phyloP scores from a whole-genome alignment of 331 rosid genomes.

The Saraca asoca region DNA sequence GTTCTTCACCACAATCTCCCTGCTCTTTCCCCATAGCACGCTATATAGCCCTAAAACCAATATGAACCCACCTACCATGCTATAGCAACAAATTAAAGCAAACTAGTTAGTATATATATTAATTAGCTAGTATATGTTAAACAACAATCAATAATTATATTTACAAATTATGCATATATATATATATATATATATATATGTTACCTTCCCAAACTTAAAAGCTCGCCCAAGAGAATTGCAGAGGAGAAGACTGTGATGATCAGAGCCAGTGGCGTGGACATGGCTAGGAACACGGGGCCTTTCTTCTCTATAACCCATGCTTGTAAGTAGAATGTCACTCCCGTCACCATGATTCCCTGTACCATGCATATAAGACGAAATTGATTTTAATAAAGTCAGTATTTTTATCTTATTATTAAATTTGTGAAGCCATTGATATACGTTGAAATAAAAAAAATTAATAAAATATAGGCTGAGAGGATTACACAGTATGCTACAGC shows the following conservation, averaged over 20 bases:
- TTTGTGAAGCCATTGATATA: too few relatives aligned
- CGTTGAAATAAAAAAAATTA: too few relatives aligned
- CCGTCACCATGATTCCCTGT: slow-evolving; percentile 71
- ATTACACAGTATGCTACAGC: slow-evolving; percentile 70
- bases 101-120: neutral
- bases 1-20: slow-evolving; percentile 46
- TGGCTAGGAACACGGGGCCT: slow-evolving; percentile 81
- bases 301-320: slow-evolving; percentile 78
- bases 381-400: neutral
- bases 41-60: slow-evolving; percentile 68
- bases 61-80: slow-evolving; percentile 58
- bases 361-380: neutral
- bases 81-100: slow-evolving; percentile 28
- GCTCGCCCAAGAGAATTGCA: slow-evolving; percentile 59
- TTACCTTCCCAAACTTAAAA: slow-evolving; percentile 72
- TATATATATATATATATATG: too few relatives aligned
- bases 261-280: slow-evolving; percentile 70
- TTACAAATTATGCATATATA: too few relatives aligned
- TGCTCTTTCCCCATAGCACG: slow-evolving; percentile 71
- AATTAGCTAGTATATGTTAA: too few relatives aligned
- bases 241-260: slow-evolving; percentile 61
- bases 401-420: too few relatives aligned
- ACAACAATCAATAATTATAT: too few relatives aligned
- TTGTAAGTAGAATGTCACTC: slow-evolving; percentile 65
- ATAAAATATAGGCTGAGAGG: slow-evolving; percentile 1